phyloP scores from a whole-genome alignment of 345 rosid genomes.

The Murraya paniculata region DNA sequence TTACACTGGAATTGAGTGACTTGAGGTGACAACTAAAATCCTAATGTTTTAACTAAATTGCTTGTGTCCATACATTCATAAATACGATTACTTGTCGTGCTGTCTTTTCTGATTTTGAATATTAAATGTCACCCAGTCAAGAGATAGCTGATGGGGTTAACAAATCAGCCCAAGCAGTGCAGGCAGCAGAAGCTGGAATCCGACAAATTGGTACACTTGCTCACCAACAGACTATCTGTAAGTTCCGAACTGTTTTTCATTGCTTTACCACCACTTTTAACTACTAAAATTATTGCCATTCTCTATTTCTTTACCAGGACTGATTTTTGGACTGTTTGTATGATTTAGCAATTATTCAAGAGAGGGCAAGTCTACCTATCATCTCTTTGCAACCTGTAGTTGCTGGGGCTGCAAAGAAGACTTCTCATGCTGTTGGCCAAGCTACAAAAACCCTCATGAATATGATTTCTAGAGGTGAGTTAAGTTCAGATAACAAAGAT shows the following conservation, averaged over 20 bases:
- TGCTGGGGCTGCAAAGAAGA: slow-evolving; percentile 74
- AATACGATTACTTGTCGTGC: background rate
- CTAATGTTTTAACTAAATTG: background rate
- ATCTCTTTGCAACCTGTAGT: slow-evolving; percentile 81
- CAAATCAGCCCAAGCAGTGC: slow-evolving; percentile 88
- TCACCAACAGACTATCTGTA: slow-evolving; percentile 79
- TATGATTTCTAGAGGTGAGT: slow-evolving; percentile 55
- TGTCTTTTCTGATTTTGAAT: slow-evolving; percentile 1
- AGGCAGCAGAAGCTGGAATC: slow-evolving; percentile 89
- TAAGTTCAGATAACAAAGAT: slow-evolving; percentile 29
- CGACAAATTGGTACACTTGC: slow-evolving; percentile 77
- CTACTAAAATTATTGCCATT: background rate
- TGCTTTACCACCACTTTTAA: background rate
- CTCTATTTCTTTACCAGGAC: background rate
- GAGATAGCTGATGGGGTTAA: slow-evolving; percentile 84
- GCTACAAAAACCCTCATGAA: slow-evolving; percentile 73
- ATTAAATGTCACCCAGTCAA: slow-evolving; percentile 50
- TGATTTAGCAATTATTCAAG: slow-evolving; percentile 82
- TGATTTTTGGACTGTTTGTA: slow-evolving; percentile 10
- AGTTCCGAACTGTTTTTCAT: slow-evolving; percentile 20
- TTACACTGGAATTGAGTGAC: slow-evolving; percentile 85
- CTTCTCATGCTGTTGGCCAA: slow-evolving; percentile 71
- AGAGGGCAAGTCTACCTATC: slow-evolving; percentile 77
- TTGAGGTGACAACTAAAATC: slow-evolving; percentile 53
- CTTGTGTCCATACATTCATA: background rate